Evolutionary conservation across 2,329 filamentous ascomycete genomes (phyloP).

Genomic region (Claviceps lovelessii): DNA sequence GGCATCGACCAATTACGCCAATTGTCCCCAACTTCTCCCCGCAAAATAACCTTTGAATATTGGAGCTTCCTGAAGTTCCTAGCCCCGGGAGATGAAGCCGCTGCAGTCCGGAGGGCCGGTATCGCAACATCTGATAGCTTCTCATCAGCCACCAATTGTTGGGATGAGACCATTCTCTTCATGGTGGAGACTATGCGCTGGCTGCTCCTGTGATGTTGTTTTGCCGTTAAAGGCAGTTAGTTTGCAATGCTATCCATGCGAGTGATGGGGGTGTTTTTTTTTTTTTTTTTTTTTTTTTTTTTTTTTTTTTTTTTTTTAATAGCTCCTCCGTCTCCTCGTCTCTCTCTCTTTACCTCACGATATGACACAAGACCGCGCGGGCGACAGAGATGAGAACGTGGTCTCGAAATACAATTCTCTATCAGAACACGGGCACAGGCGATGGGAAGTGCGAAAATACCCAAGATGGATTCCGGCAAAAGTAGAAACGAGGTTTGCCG

Average conservation of each 20-base stretch:
- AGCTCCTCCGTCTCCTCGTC: too few relatives aligned
- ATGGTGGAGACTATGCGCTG: background rate
- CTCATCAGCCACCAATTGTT: background rate
- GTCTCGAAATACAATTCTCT: background rate
- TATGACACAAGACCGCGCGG: background rate
- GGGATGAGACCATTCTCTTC: background rate
- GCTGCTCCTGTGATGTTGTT: background rate
- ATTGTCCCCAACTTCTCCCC: background rate
- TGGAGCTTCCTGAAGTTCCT: background rate
- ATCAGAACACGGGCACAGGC: background rate
- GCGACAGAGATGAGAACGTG: background rate
- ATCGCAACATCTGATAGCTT: background rate
- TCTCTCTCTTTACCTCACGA: background rate
- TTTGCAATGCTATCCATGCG: background rate
- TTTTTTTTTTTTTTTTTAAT: background rate
- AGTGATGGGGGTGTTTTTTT: background rate
- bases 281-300: background rate
- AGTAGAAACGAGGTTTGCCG: background rate
- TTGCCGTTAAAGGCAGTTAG: constrained; percentile 1
- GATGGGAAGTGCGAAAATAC: background rate
- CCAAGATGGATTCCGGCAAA: background rate
- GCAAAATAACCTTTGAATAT: background rate
- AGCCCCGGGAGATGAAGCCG: background rate
- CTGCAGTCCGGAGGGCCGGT: background rate
- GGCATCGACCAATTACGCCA: background rate